phyloP scores from a whole-genome alignment of 1,284 basidiomycete species.

The Thecaphora thlaspeos region DNA sequence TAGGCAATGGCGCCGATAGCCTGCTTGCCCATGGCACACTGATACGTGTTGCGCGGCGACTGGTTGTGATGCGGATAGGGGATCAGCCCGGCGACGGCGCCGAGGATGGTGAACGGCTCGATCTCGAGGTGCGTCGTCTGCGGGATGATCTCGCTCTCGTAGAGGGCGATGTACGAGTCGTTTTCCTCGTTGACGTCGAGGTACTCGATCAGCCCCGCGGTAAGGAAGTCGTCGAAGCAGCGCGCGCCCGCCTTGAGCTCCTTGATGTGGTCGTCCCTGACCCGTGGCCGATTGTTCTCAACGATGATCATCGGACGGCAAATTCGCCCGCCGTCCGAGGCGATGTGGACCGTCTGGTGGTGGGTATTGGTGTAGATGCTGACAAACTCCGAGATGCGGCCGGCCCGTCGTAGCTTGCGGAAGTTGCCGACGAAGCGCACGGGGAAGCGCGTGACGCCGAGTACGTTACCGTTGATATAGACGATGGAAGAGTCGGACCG shows the following conservation, averaged over 20 bases:
- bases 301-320: constrained; percentile 98
- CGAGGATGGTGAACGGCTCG: constrained; percentile 95
- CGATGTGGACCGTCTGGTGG: constrained; percentile 92
- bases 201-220: constrained; percentile 95
- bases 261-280: constrained; percentile 76
- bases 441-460: constrained; percentile 86
- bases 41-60: constrained; percentile 94
- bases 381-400: constrained; percentile 92
- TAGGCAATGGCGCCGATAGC: constrained; percentile 99
- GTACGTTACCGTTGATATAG: constrained; percentile 93
- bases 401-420: constrained; percentile 85
- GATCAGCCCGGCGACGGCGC: constrained; percentile 95
- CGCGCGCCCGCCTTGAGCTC: constrained; percentile 76
- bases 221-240: constrained; percentile 91
- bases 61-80: constrained; percentile 99
- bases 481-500: constrained; percentile 86
- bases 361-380: constrained; percentile 95
- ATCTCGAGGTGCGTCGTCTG: constrained; percentile 93
- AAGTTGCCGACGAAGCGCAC: constrained; percentile 84
- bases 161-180: constrained; percentile 92
- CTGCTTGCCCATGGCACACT: constrained; percentile 99
- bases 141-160: constrained; percentile 81
- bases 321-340: constrained; percentile 94
- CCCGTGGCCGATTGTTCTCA: constrained; percentile 75
- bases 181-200: constrained; percentile 99